Percentiles rank a stretch among this genome's conserved stretches.
Conservation (phyloP, 2,329 filamentous ascomycete genomes). For the Knufia fluminis region DNA sequence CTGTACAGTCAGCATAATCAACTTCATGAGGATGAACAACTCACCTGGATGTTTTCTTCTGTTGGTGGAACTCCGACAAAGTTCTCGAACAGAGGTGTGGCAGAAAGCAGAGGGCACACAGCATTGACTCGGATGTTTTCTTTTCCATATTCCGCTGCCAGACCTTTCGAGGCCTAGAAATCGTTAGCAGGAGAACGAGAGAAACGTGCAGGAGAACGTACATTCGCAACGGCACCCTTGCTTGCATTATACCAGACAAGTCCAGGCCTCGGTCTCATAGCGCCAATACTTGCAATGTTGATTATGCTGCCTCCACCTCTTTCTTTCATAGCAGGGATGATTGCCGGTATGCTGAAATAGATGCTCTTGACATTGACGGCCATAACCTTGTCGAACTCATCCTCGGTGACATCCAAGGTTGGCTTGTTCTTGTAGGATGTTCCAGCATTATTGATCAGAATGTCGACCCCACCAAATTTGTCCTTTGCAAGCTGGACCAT, state of each 20-base stretch:
- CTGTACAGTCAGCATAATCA: background rate
- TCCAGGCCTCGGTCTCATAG: slow-evolving; percentile 33
- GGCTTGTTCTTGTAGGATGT: slow-evolving; percentile 27
- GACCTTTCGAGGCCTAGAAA: slow-evolving; percentile 46
- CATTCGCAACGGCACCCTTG: slow-evolving; percentile 38
- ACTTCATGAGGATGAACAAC: background rate
- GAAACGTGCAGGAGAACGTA: slow-evolving; percentile 18
- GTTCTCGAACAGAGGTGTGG: slow-evolving; percentile 49
- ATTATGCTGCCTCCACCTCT: slow-evolving; percentile 37
- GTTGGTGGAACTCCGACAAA: slow-evolving; percentile 36
- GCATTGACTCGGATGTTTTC: slow-evolving; percentile 43
- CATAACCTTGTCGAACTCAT: slow-evolving; percentile 37
- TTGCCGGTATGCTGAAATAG: slow-evolving; percentile 28
- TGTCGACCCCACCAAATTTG: slow-evolving; percentile 20
- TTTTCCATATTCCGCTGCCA: slow-evolving; percentile 40
- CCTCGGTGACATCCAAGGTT: slow-evolving; percentile 34
- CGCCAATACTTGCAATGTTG: slow-evolving; percentile 37
- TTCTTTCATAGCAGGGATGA: slow-evolving; percentile 30
- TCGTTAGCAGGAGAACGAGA: background rate
- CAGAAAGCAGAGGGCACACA: slow-evolving; percentile 56
- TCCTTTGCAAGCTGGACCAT: slow-evolving; percentile 16
- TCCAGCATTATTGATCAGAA: slow-evolving; percentile 21
- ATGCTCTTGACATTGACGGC: slow-evolving; percentile 38
- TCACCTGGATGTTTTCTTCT: slow-evolving; percentile 32
- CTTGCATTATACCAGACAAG: slow-evolving; percentile 38